These are phyloP conservation scores for Mycena floridula DNA, from an alignment of 768 basidiomycete genomes.

Conservation along the genomic window DNA sequence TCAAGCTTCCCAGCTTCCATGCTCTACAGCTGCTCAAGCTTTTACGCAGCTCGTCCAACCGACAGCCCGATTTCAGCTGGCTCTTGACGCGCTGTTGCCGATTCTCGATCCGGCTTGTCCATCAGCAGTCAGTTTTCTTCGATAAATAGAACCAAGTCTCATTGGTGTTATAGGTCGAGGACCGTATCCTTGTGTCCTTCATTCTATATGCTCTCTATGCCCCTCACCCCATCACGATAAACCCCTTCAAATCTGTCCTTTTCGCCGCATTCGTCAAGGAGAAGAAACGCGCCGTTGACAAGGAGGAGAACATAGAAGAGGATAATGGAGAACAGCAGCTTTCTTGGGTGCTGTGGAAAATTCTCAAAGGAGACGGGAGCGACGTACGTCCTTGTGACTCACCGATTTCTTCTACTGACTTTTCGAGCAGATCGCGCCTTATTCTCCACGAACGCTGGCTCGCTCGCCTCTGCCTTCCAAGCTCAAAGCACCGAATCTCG, in stretches of 20 bases:
- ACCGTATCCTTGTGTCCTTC: constrained; percentile 73
- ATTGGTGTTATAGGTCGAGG: constrained; percentile 45
- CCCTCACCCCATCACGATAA: constrained; percentile 72
- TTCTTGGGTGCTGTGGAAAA: constrained; percentile 86
- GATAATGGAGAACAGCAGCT: constrained; percentile 66
- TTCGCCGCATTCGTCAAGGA: constrained; percentile 64
- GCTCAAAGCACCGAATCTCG: constrained; percentile 65
- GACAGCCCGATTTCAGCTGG: constrained; percentile 75
- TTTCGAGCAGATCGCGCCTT: constrained; percentile 64
- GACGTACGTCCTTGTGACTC: constrained; percentile 47
- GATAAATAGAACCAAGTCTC: not conserved
- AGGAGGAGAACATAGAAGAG: constrained; percentile 42
- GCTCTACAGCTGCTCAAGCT: constrained; percentile 71
- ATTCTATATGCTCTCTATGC: constrained; percentile 77
- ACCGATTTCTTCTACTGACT: not conserved
- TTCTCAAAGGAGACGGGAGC: constrained; percentile 74
- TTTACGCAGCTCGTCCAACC: constrained; percentile 73
- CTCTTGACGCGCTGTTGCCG: constrained; percentile 75
- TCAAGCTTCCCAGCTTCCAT: constrained; percentile 62
- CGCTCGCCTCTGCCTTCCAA: constrained; percentile 72
- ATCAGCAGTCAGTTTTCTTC: constrained; percentile 43
- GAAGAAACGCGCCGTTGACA: constrained; percentile 49
- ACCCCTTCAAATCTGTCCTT: constrained; percentile 75
- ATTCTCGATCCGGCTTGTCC: constrained; percentile 50
- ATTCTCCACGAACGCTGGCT: constrained; percentile 69